Evolutionary conservation across 192 early-diverging fungal genomes (phyloP), one percentile per base, ranked within the genome.

Genomic region (Podochytrium sp.): DNA sequence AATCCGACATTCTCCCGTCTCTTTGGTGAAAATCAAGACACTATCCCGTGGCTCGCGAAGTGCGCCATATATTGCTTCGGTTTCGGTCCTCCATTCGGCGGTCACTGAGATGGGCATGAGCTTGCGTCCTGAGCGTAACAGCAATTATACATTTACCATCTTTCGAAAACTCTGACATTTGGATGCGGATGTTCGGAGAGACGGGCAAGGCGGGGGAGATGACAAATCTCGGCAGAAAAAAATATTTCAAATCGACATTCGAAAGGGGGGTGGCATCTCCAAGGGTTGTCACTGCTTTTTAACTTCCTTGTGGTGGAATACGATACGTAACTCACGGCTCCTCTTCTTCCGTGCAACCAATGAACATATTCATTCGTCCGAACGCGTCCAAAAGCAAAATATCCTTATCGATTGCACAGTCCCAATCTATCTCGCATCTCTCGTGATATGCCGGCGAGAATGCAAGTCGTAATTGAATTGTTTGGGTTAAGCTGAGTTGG

Each of bases 341-440:
- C 52, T 61, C 47, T n/a, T 61, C 72, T 29, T 74, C 72, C 37
- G 25, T 30, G 29, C 6, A 20, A 10, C 49, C 52, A 20, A 58
- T 50, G 33, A 74, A 62, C 18, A 47, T 29, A 89, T 49, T 73
- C 87, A 89, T 61, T 85, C n/a, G 79, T 23, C 87, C 87, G 76
- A 89, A 89, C 5, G 85, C 85, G 65, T 89, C 87, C 74, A 89
- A 66, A 38, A 89, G 70, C 65, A 89, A 67, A 29, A 37, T 75
- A 70, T 89, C 87, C 66, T 87, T 87, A 29, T 76, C 79, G 40
- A 87, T 84, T 20, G 84, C 85, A 3, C 80, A 77, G 43, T 72
- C 65, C 85, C 85, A 89, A 59, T 89, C 87, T n/a, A 79, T 71
- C 65, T 89, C 87, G 33, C 76, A n/a, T n/a, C n/a, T n/a, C n/a